Percentiles rank a stretch among this genome's conserved stretches.
Evolutionary conservation across 2,329 filamentous ascomycete genomes (phyloP).

Genomic region (Fusarium brachygibbosum): DNA sequence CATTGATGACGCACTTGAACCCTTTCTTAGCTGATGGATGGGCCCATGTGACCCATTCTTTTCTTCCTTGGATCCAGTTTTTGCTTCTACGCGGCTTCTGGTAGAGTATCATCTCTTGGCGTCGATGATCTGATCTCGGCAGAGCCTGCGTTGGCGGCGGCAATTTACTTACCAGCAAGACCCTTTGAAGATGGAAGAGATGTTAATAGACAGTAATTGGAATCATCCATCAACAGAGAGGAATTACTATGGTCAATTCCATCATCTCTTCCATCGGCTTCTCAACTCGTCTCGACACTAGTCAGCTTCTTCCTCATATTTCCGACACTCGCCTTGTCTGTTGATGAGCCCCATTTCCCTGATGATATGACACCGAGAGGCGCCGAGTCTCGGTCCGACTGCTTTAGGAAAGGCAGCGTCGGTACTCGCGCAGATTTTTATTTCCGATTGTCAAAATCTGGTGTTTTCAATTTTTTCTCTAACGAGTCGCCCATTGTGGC

Average conservation of each 20-base stretch:
- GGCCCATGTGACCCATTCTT: constrained; percentile 13
- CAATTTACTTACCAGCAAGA: neutral
- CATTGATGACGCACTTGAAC: constrained; percentile 37
- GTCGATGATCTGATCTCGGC: constrained; percentile 36
- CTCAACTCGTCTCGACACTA: constrained; percentile 10
- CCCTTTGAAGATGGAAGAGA: neutral
- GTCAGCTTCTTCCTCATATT: constrained; percentile 30
- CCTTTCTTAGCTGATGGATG: constrained; percentile 17
- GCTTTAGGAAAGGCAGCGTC: constrained; percentile 26
- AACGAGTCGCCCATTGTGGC: constrained; percentile 21
- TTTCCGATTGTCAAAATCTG: constrained; percentile 28
- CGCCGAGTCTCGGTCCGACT: constrained; percentile 38
- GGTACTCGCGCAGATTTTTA: constrained; percentile 26
- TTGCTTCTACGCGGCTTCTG: constrained; percentile 37
- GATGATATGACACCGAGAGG: constrained; percentile 37
- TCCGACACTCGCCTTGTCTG: constrained; percentile 27
- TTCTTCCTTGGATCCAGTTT: constrained; percentile 32
- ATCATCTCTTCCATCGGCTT: neutral
- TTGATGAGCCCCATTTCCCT: constrained; percentile 27
- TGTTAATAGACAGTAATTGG: neutral
- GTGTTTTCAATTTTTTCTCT: constrained; percentile 7
- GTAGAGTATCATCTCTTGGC: constrained; percentile 29
- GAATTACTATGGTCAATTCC: neutral
- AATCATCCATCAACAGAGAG: neutral
- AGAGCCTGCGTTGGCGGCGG: constrained; percentile 13